phyloP scores from a whole-genome alignment of 306 rosid species.

The Prunus dulcis region DNA sequence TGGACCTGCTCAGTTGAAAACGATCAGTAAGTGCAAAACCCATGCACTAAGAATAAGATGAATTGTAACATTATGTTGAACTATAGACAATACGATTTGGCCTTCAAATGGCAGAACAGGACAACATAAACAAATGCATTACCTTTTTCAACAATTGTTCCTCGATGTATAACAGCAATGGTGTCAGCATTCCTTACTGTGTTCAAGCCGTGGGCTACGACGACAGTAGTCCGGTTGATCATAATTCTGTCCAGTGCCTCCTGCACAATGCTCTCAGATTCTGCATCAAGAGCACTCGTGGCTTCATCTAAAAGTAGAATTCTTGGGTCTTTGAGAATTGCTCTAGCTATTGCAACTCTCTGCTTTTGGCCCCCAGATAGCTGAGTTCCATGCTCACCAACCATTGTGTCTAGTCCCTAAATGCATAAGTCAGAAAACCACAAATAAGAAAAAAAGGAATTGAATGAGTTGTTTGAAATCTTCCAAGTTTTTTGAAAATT shows the following conservation, averaged over 20 bases:
- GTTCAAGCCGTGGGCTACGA: too few species aligned
- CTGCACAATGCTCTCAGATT: too few species aligned
- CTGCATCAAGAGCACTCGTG: too few species aligned
- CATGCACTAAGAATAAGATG: too few species aligned
- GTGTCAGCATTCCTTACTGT: too few species aligned
- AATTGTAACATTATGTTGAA: background rate
- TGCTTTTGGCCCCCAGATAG: conserved; percentile 72
- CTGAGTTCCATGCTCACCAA: conserved; percentile 78
- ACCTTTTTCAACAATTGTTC: conserved; percentile 63
- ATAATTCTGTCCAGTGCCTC: too few species aligned
- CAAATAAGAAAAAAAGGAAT: background rate
- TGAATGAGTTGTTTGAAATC: background rate
- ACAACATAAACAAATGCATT: background rate
- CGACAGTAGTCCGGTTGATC: too few species aligned
- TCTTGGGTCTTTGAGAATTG: too few species aligned
- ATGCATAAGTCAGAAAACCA: background rate
- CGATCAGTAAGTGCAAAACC: background rate
- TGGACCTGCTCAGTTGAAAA: conserved; percentile 43
- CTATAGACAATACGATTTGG: background rate
- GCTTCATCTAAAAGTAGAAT: too few species aligned
- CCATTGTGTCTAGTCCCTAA: conserved; percentile 67
- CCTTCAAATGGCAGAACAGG: background rate
- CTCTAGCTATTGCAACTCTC: too few species aligned
- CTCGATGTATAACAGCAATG: too few species aligned
- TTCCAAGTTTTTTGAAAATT: too few species aligned